Evolutionary conservation across 2,329 filamentous ascomycete species (phyloP), one percentile per base, ranked within the genome.

Genomic region (Aureobasidium sp.): DNA sequence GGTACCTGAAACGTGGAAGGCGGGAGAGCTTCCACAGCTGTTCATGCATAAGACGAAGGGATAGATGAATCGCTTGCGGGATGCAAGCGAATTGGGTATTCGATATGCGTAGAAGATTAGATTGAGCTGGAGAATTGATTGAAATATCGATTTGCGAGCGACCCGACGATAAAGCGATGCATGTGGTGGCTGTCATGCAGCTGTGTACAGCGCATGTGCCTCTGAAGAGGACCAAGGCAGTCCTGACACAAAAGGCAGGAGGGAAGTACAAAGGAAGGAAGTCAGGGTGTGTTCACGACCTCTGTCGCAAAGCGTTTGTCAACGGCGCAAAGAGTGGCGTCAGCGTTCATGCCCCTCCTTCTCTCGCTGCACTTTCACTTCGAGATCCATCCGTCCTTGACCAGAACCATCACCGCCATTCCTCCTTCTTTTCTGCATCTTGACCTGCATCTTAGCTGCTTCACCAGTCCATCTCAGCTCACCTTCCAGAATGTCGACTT

Each of bases 401-500:
- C 27, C 25, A 57, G n/a, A 42, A 48, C 20, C 55, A 59, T 39
- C 53, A n/a, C 20, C 36, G 52, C 37, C 52, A 37, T 27, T 8
- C 17, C 14, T 42, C 37, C 20, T 27, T 17, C 37, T 27, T 34
- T 29, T 51, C 15, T 15, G 17, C 36, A n/a, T 41, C 17, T 42
- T 22, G 15, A 22, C 4, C 7, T 5, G 22, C 37, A 31, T 20
- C 22, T n/a, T 11, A 25, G 9, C 20, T 44, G 41, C 41, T 44
- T 22, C 17, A 44, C 25, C 37, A 7, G 17, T 49, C 7, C 25
- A 39, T 36, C 22, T 37, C 36, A 42, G 56, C 37, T 27, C 15
- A 1, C 4, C 20, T 29, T 9, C 1, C 73, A 78, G 68, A 69
- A 91, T 90, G 93, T 97, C 93, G 71, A 97, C 94, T 66, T 89